Base-by-base conservation (phyloP, 768 basidiomycete species). In the Tremella yokohamensis region DNA sequence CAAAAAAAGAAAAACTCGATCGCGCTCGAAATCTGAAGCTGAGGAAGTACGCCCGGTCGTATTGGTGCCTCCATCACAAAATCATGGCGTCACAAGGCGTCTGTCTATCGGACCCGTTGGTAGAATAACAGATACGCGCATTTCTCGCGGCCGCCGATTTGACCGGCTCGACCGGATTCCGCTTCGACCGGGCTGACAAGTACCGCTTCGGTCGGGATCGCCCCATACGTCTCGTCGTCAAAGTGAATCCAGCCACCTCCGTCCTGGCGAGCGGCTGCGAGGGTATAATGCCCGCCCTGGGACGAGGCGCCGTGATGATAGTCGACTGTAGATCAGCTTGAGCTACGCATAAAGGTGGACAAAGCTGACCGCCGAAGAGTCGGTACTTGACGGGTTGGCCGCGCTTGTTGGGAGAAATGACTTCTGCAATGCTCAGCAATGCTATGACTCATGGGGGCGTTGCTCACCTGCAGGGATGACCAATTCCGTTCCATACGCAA, bases 291-390 rank as follows among this genome's bases (percentile, higher is more conserved):
- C 0, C 94, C 94, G 2, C 92, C 91, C 0, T 86, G 86, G 0
- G 94, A 90, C 7, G 89, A 88, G 25, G 81, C 79, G 1, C 94
- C 94, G 65, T 99, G 93, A 74, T 99, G 94, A 76, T 97, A 97
- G 12, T 97, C 78, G 8, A 85, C 94, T 89, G 61, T 0, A 40
- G 3, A 42, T 62, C 42, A 61, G 59, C 61, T 44, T 12, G 8
- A 40, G 51, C 8, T 20, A 7, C 3, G 25, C 24, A 24, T 48
- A 16, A 0, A 19, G 19, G 16, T 37, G 34, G 50, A 19, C 11
- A 12, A 16, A 50, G 76, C 83, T 56, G 64, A 88, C 89, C 88
- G 64, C 89, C 89, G 69, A 91, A 91, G 8, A 94, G 81, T 66
- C 85, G 86, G 73, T 93, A 94, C 67, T 82, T 81, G 42, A 82